Evolutionary conservation across 495 filamentous ascomycete genomes (phyloP).

Genomic region (Aspergillus leporis): DNA sequence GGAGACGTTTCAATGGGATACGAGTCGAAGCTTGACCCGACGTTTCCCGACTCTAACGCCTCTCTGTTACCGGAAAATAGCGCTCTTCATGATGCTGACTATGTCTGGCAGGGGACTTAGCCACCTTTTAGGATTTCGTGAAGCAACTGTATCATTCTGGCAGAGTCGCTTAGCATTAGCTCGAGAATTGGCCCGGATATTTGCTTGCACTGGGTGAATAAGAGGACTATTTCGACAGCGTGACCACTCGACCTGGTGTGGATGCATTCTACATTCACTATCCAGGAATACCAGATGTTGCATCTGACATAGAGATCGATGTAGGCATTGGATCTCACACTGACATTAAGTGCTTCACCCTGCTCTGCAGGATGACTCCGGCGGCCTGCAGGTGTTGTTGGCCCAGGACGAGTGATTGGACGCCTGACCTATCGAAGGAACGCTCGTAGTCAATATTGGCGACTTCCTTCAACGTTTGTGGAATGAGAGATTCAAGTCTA

Average conservation of each 20-base stretch:
- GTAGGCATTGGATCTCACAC: conserved; percentile 59
- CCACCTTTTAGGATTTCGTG: conserved; percentile 49
- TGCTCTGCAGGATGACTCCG: conserved; percentile 55
- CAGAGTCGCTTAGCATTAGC: conserved; percentile 45
- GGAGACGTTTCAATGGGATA: conserved; percentile 49
- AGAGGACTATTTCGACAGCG: conserved; percentile 52
- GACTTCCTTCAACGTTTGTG: conserved; percentile 64
- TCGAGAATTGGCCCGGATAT: conserved; percentile 47
- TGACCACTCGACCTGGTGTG: conserved; percentile 51
- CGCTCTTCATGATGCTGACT: conserved; percentile 43
- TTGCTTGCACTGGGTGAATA: conserved; percentile 52
- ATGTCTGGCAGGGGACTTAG: conserved; percentile 49
- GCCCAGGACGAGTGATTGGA: conserved; percentile 55
- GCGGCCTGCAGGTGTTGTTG: conserved; percentile 55
- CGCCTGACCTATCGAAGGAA: conserved; percentile 54
- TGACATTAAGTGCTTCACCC: conserved; percentile 58
- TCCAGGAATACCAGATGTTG: conserved; percentile 38
- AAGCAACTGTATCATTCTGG: conserved; percentile 50
- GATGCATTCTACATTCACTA: conserved; percentile 55
- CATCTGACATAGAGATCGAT: conserved; percentile 25
- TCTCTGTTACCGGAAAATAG: conserved; percentile 35
- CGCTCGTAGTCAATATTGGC: conserved; percentile 66
- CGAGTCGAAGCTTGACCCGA: conserved; percentile 46
- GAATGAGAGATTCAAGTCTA: conserved; percentile 61
- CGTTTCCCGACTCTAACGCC: conserved; percentile 30